Conservation (phyloP, 202 grass and related monocot species). For the Elaeis oleifera region DNA sequence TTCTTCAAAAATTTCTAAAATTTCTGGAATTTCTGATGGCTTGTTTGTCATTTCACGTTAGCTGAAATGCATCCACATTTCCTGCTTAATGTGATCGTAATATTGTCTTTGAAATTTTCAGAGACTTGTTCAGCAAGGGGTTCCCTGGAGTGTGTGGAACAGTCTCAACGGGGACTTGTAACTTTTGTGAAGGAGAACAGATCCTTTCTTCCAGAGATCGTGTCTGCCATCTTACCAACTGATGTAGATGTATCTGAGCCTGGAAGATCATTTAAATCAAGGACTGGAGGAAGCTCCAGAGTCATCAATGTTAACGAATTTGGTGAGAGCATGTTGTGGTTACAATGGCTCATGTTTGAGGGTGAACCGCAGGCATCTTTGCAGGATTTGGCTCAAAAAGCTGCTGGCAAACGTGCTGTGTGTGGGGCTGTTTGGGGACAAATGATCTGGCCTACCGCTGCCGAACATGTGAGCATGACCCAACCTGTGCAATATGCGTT, state of each 20-base stretch:
- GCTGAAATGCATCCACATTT: too few relatives aligned
- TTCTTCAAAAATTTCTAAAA: too few relatives aligned
- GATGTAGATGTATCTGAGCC: constrained; percentile 30
- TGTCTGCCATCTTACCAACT: constrained; percentile 46
- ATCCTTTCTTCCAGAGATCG: constrained; percentile 25
- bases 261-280: constrained; percentile 16
- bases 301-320: constrained; percentile 19
- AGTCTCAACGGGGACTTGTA: constrained; percentile 39
- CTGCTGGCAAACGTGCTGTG: constrained; percentile 51
- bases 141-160: constrained; percentile 43
- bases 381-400: constrained; percentile 36
- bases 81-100: too few relatives aligned
- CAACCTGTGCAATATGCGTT: constrained; percentile 89
- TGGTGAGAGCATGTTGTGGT: constrained; percentile 50
- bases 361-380: constrained; percentile 45
- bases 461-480: constrained; percentile 79
- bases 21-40: too few relatives aligned
- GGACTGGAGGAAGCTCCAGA: constrained; percentile 9
- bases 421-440: constrained; percentile 79
- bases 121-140: constrained; percentile 68
- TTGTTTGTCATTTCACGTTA: too few relatives aligned
- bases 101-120: constrained; percentile 15
- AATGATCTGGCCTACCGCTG: constrained; percentile 76
- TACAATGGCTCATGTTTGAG: constrained; percentile 84
- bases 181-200: constrained; percentile 32